Evolutionary conservation across 441 rosid genomes (phyloP).

Genomic region (Erysimum cheiri): DNA sequence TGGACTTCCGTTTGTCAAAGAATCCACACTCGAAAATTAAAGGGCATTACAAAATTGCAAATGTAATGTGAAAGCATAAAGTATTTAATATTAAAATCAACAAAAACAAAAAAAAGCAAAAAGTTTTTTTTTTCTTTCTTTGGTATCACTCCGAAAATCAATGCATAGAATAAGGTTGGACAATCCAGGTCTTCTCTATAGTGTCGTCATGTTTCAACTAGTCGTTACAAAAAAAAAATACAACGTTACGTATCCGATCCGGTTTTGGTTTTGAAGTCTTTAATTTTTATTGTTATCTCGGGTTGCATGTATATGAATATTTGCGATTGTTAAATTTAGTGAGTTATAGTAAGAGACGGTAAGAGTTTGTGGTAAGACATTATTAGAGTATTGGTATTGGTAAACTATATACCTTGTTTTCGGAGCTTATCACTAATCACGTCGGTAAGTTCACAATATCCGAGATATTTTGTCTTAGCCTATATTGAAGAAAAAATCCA

Average conservation of each 20-base stretch:
- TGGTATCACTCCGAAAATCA: constrained; percentile 17
- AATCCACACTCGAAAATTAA: constrained; percentile 35
- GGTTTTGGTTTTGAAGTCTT: constrained; percentile 13
- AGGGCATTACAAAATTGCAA: neutral
- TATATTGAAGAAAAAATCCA: no score
- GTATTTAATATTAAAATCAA: neutral
- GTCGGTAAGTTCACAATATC: no score
- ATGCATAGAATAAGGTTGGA: constrained; percentile 33
- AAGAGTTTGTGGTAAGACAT: neutral
- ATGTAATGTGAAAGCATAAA: constrained; percentile 24
- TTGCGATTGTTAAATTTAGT: neutral
- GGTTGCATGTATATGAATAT: neutral
- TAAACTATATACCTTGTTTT: no score
- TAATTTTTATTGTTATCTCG: neutral
- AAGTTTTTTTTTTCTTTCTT: neutral
- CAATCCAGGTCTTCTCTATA: constrained; percentile 22
- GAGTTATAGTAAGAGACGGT: neutral
- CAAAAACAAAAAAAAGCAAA: no score
- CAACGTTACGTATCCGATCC: constrained; percentile 15
- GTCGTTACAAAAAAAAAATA: constrained; percentile 3
- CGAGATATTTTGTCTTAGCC: no score
- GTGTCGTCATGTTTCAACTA: constrained; percentile 27
- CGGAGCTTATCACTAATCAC: no score
- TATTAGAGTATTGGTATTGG: constrained; percentile 19
- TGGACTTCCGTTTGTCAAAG: constrained; percentile 42